Evolutionary conservation across 2,329 filamentous ascomycete species (phyloP).

Genomic region (Esteya vermicola): DNA sequence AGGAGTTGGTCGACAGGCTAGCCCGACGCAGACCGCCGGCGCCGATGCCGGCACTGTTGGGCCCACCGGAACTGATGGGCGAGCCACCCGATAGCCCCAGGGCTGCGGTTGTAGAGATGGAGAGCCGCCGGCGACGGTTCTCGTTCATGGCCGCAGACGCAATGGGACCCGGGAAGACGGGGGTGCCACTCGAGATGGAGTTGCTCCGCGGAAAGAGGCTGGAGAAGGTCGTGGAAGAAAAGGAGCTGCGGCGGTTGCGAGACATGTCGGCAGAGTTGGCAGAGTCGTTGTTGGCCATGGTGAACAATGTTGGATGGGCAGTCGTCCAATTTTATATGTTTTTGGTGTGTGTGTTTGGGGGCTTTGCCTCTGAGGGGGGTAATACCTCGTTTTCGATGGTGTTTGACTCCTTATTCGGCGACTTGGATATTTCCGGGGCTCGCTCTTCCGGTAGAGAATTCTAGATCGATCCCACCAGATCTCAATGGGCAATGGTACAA

Average conservation of each 20-base stretch:
- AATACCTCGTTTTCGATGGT: too few relatives aligned
- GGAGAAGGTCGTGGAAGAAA: constrained; percentile 41
- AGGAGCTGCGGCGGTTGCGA: constrained; percentile 37
- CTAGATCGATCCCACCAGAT: neutral
- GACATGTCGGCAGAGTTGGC: constrained; percentile 18
- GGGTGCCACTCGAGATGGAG: constrained; percentile 29
- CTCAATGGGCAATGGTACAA: too few relatives aligned
- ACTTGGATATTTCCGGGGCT: neutral
- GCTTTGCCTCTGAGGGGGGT: too few relatives aligned
- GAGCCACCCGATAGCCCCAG: constrained; percentile 60
- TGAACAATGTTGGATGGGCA: neutral
- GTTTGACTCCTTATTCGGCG: too few relatives aligned
- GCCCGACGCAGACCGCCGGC: constrained; percentile 35
- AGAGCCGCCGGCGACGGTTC: constrained; percentile 51
- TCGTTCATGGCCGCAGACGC: constrained; percentile 34
- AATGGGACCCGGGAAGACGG: constrained; percentile 29
- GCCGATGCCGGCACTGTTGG: neutral
- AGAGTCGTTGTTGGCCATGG: constrained; percentile 13
- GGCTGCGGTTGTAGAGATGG: constrained; percentile 42
- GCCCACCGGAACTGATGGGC: constrained; percentile 29
- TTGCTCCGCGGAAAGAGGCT: constrained; percentile 45
- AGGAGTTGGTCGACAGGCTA: constrained; percentile 54
- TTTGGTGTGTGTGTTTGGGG: too few relatives aligned
- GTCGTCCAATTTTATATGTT: too few relatives aligned
- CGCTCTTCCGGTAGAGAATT: neutral